Conservation (phyloP, 441 rosid species). For the Adansonia grandidieri region DNA sequence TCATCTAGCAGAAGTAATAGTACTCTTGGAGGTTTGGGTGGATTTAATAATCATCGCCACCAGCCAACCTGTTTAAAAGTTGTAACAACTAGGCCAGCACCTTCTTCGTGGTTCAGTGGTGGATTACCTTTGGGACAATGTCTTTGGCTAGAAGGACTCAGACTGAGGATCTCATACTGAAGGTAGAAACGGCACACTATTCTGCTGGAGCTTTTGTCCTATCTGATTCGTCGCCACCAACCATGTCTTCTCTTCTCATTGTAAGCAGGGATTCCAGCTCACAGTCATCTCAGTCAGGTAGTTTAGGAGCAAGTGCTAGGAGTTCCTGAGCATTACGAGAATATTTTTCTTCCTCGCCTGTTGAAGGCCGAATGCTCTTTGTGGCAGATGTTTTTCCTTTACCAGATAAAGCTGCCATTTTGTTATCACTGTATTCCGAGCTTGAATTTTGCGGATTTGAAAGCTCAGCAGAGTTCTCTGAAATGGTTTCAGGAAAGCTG, state of each 20-base stretch:
- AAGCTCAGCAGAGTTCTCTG: slow-evolving; percentile 69
- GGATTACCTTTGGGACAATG: slow-evolving; percentile 84
- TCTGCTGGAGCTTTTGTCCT: slow-evolving; percentile 90
- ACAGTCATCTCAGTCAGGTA: slow-evolving; percentile 65
- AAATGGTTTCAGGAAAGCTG: slow-evolving; percentile 80
- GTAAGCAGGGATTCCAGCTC: slow-evolving; percentile 79
- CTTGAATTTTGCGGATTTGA: slow-evolving; percentile 79
- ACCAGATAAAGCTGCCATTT: slow-evolving; percentile 76
- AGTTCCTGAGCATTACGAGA: slow-evolving; percentile 85
- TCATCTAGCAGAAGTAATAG: slow-evolving; percentile 65
- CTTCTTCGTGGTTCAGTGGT: slow-evolving; percentile 84
- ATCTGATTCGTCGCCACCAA: slow-evolving; percentile 88
- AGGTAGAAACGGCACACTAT: slow-evolving; percentile 84
- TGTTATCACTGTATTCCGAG: slow-evolving; percentile 84
- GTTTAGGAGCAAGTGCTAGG: slow-evolving; percentile 66
- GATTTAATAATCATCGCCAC: slow-evolving; percentile 56
- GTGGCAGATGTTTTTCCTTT: slow-evolving; percentile 88
- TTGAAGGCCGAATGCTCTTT: slow-evolving; percentile 98
- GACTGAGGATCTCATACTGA: slow-evolving; percentile 78
- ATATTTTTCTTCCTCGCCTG: slow-evolving; percentile 78
- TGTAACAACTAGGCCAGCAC: slow-evolving; percentile 90
- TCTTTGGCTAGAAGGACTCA: slow-evolving; percentile 77
- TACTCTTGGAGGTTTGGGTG: slow-evolving; percentile 62
- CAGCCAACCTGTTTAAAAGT: slow-evolving; percentile 89
- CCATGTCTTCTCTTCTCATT: slow-evolving; percentile 86